Percentiles rank a stretch among this genome's conserved stretches.
Evolutionary conservation across 768 basidiomycete genomes (phyloP).

Genomic region (Lenzites betulinus): DNA sequence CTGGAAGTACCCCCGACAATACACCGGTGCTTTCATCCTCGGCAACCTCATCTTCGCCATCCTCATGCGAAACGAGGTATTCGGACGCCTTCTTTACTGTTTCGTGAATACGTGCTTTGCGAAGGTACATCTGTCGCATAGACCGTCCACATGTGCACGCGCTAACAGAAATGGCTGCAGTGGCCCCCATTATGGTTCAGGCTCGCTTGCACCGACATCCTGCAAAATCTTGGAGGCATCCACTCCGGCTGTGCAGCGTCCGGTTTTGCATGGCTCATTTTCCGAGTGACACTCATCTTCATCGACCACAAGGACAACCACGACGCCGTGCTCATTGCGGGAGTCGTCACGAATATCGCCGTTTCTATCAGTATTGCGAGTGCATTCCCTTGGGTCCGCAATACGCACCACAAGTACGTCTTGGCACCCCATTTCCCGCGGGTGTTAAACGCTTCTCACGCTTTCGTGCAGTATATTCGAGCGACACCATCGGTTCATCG

Average conservation of each 20-base stretch:
- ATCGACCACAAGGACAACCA: conserved; percentile 37
- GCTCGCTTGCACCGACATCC: conserved; percentile 38
- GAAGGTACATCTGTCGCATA: conserved; percentile 31
- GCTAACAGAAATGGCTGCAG: conserved; percentile 23
- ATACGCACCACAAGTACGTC: conserved; percentile 45
- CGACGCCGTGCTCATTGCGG: conserved; percentile 39
- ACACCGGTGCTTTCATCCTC: conserved; percentile 41
- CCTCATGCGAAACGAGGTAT: conserved; percentile 46
- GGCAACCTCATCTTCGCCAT: conserved; percentile 45
- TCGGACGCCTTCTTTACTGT: conserved; percentile 41
- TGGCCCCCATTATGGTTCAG: conserved; percentile 46
- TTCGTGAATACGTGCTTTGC: conserved; percentile 39
- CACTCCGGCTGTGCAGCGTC: conserved; percentile 46
- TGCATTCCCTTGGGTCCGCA: conserved; percentile 47
- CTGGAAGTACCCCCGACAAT: conserved; percentile 40
- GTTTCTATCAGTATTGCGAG: conserved; percentile 39
- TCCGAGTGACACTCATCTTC: conserved; percentile 40
- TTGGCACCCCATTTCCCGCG: background rate
- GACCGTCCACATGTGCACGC: background rate
- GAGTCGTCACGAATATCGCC: conserved; percentile 43
- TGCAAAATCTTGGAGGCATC: conserved; percentile 46
- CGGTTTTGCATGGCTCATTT: conserved; percentile 40
- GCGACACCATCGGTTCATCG: conserved; percentile 45
- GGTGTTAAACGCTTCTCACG: conserved; percentile 17
- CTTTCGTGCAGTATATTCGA: conserved; percentile 39